phyloP scores from a whole-genome alignment of 768 basidiomycete genomes.

The Boletus eberwhitei region DNA sequence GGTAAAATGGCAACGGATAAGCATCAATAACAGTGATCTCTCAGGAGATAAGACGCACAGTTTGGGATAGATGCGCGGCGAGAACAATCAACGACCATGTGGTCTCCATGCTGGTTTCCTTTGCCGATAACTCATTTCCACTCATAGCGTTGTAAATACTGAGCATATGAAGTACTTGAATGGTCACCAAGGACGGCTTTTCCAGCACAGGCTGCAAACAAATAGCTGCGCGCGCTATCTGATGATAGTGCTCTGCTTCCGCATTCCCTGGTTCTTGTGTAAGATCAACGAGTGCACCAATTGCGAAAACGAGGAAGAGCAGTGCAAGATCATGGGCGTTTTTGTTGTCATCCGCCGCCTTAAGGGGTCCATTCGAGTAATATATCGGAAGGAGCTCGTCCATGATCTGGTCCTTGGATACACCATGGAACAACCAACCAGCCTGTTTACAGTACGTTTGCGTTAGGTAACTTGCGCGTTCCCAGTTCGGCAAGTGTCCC shows the following conservation, averaged over 20 bases:
- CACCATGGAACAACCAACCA: constrained; percentile 50
- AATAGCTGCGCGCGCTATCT: constrained; percentile 63
- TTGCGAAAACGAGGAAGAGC: constrained; percentile 48
- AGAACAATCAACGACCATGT: constrained; percentile 65
- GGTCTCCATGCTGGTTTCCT: constrained; percentile 69
- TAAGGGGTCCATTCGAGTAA: constrained; percentile 31
- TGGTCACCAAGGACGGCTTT: constrained; percentile 66
- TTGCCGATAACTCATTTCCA: constrained; percentile 51
- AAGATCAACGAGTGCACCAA: constrained; percentile 47
- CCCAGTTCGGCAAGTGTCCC: constrained; percentile 51
- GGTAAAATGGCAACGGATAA: constrained; percentile 14
- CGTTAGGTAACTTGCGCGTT: constrained; percentile 44
- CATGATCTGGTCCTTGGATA: constrained; percentile 44
- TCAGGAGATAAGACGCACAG: constrained; percentile 40
- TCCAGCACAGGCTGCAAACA: constrained; percentile 66
- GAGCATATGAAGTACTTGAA: constrained; percentile 65
- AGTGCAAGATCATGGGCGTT: constrained; percentile 49
- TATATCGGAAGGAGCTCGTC: constrained; percentile 41
- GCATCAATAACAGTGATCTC: neutral
- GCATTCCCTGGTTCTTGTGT: constrained; percentile 25
- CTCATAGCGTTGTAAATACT: constrained; percentile 72
- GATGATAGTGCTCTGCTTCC: constrained; percentile 63
- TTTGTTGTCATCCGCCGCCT: constrained; percentile 36
- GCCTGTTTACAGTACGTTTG: constrained; percentile 47
- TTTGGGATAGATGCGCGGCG: constrained; percentile 63